Percentiles rank a stretch among this genome's conserved stretches.
Conservation (phyloP, 495 filamentous ascomycete species). For the Aspergillus leporis region DNA sequence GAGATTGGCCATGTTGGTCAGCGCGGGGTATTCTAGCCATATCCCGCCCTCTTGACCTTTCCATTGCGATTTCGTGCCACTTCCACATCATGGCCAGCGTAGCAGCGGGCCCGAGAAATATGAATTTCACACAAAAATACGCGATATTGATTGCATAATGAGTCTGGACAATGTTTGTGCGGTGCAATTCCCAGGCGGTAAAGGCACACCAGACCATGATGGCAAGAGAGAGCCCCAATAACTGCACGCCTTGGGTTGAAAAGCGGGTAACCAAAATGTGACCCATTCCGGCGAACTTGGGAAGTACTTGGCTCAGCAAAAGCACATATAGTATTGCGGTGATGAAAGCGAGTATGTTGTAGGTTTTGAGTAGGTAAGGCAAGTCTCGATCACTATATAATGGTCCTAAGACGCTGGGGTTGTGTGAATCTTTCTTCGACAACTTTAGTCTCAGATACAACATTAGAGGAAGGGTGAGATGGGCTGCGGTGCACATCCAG, state of each 20-base stretch:
- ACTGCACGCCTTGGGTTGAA: too few species aligned
- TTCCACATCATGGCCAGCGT: not conserved
- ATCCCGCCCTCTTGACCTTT: not conserved
- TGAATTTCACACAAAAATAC: not conserved
- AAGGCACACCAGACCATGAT: not conserved
- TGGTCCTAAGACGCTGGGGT: constrained; percentile 8
- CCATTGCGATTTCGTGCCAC: not conserved
- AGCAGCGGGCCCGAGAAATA: not conserved
- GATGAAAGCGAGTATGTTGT: not conserved
- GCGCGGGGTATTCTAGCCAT: not conserved
- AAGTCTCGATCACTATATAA: not conserved
- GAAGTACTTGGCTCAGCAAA: not conserved
- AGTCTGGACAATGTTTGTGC: not conserved
- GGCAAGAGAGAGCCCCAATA: not conserved
- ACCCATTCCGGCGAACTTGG: not conserved
- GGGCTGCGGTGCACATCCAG: not conserved
- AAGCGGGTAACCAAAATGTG: not conserved
- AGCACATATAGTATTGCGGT: not conserved
- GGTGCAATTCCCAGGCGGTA: not conserved
- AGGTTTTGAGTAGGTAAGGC: not conserved
- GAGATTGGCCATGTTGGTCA: not conserved
- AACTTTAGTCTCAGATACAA: not conserved
- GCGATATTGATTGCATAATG: not conserved
- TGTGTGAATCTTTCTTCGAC: not conserved
- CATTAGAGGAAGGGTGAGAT: not conserved